Evolutionary conservation across 345 rosid species (phyloP).

Genomic region (Geranium rotundifolium): DNA sequence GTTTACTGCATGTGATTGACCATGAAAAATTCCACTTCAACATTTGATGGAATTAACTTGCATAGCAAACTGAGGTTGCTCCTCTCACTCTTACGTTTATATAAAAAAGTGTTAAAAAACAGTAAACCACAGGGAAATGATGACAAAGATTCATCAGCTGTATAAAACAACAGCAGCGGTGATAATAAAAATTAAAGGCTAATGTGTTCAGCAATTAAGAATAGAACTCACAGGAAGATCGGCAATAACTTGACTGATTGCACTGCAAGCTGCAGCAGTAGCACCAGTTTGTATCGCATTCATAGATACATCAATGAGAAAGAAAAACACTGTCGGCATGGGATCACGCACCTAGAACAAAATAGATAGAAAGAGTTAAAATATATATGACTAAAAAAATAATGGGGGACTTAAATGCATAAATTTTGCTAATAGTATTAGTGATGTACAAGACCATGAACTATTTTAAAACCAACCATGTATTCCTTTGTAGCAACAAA

Average conservation of each 20-base stretch:
- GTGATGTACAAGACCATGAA: neutral
- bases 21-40: too few relatives aligned
- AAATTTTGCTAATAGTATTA: too few relatives aligned
- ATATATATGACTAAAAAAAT: neutral
- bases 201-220: neutral
- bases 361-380: neutral
- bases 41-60: too few relatives aligned
- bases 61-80: too few relatives aligned
- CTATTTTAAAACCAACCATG: constrained; percentile 34
- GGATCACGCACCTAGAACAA: constrained; percentile 76
- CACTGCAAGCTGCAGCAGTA: constrained; percentile 96
- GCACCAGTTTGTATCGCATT: constrained; percentile 93
- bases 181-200: neutral
- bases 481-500: constrained; percentile 89
- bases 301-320: constrained; percentile 91
- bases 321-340: constrained; percentile 93
- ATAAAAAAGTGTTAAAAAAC: neutral
- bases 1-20: too few relatives aligned
- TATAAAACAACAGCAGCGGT: neutral
- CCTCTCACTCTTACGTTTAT: too few relatives aligned
- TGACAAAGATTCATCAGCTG: neutral
- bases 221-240: constrained; percentile 79
- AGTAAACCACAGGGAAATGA: neutral
- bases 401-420: too few relatives aligned
- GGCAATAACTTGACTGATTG: constrained; percentile 78